Evolutionary conservation across 202 grass and related monocot species (phyloP), one percentile per base, ranked within the genome.

Genomic region (Miscanthus sacchariflorus): DNA sequence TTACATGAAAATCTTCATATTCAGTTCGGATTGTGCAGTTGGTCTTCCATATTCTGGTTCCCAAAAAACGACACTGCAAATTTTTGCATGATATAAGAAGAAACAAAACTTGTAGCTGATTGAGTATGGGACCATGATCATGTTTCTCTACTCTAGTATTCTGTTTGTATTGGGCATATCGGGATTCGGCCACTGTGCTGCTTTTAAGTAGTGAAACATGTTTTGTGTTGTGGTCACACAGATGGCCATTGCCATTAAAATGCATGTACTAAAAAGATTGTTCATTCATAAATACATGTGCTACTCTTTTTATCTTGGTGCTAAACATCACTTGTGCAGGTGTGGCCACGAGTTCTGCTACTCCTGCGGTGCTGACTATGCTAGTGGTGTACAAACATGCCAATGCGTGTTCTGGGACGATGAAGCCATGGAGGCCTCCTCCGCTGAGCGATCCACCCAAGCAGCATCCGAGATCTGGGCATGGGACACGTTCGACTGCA

Each of bases 331-430:
- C 66, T 86, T 83, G n/a, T 73, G 63, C 88, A 99, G 97, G 95
- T 99, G 97, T 24, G 97, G 94, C 10, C 94, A 99, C 10, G 97
- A 99, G 90, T 99, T 99, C 79, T 99, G 97, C 88, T 99, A 95
- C 87, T 92, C 88, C 33, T 99, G 97, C 66, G 88, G 88, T 4
- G 79, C 94, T 21, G 97, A 97, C 67, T 99, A 97, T 76, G 88
- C 50, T 49, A 78, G 76, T 3, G 97, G 94, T 12, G 74, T 96
- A 18, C 94, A 97, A 85, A 88, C 93, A 79, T 99, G 97, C 83
- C 97, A 99, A 36, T 99, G 97, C 28, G 81, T 84, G 3, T 97
- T 93, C 81, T 99, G 95, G 94, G 91, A 91, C 2, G 90, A 92
- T 11, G 79, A 87, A 21, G 90, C 49, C 83, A 78, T 48, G 28